Evolutionary conservation across 495 filamentous ascomycete genomes (phyloP), one percentile per base, ranked within the genome.

Genomic region (Penicillium steckii): DNA sequence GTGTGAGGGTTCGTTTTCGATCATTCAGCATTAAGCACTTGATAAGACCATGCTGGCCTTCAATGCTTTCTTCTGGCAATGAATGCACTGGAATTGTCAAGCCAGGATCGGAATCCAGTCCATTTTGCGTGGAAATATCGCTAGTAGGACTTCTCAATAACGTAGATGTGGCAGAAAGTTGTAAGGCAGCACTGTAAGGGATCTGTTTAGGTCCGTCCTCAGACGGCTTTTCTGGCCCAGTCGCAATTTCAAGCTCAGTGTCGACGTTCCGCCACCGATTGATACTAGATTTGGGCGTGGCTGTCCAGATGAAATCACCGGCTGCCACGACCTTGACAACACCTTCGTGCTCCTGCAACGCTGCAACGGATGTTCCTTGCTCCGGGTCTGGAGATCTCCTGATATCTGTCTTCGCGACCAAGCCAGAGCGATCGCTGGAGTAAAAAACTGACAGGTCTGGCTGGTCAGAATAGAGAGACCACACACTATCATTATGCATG

Each of bases 401-500:
- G 8, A 89, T 83, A 68, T 97, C 95, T 4, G 91, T 97, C 76
- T 97, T 97, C 27, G 91, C 93, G 35, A 97, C 87, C 48, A 97
- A 66, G 2, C 94, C 94, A 4, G 89, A 91, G 18, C 91, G 82
- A 67, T 98, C 94, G 60, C 88, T 89, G 26, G 92, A 97, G 71
- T 97, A 96, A 65, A 97, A 96, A 10, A 96, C 81, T 3, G 86
- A 86, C 3, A 98, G 80, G 40, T 86, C 76, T 7, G 91, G 91
- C 59, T 96, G 83, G 45, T 93, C 85, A 0, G 94, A 96, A 62
- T 87, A 95, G 17, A 98, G 78, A 23, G 91, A 94, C 94, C 94
- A 98, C 17, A 98, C 93, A 65, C 91, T 96, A 61, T 95, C 90
- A 65, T 94, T 95, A 66, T 98, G 94, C 94, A 97, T 97, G 13